Base-by-base conservation (phyloP, 139 green algal genomes). In the Limnomonas spitsbergensis region DNA sequence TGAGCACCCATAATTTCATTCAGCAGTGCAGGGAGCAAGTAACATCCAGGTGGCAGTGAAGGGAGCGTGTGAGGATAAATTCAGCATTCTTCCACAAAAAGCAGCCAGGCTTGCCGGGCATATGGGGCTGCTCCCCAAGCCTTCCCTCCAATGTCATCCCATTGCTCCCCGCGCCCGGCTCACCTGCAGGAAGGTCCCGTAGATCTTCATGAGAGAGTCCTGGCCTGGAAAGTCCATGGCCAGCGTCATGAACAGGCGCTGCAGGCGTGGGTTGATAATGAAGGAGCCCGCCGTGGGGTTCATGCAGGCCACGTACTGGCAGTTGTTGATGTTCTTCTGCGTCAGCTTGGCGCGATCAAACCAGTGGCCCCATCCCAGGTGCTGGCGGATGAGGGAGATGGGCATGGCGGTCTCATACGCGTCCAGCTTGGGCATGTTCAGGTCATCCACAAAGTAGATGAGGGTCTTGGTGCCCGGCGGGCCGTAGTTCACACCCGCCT, bases 341-440 rank as follows among this genome's bases (percentile, higher is more conserved):
- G 91, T 93, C 54, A 97, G 91, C 88, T 97, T 97, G 56, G 67
- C 34, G 53, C 93, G 87, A 86, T 97, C 93, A 71, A 93, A 97
- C 92, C 92, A 96, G 85, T 97, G 93, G 71, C 92, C 93, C 89
- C 92, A 97, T 80, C 91, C 92, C 54, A 97, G 84, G 83, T 97
- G 93, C 84, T 97, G 93, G n/a, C 93, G 82, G 73, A 96, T 94
- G 40, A 95, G 90, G 0, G 90, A 94, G 75, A 97, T 94, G 37
- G 92, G 92, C 93, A 97, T 97, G 37, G 93, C 92, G 0, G 93
- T 97, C 78, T 96, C 93, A 72, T 97, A 97, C 1, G 86, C 66
- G 78, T 97, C 93, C 74, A 97, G 88, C 83, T 93, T 92, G 32
- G 93, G 92, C 91, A 95, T 94, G 90, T 96, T 96, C 24, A 97